phyloP scores from a whole-genome alignment of 257 asterid species.

The Ehretia macrophylla region DNA sequence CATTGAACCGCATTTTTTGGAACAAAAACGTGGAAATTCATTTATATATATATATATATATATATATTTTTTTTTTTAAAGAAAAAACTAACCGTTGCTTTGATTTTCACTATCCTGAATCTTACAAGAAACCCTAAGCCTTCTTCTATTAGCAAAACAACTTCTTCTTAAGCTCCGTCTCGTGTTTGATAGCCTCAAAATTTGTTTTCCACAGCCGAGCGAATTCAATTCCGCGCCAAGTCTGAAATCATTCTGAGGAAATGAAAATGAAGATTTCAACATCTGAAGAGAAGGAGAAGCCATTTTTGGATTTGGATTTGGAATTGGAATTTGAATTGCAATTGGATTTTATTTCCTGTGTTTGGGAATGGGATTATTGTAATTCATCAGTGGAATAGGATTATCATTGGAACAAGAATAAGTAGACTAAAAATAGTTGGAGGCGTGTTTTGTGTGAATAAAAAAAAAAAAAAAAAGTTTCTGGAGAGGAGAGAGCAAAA shows the following conservation, averaged over 20 bases:
- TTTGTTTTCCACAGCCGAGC: conserved; percentile 12
- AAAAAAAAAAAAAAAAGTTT: too few relatives aligned
- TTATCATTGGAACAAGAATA: conserved; percentile 5
- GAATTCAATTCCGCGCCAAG: too few relatives aligned
- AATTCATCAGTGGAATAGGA: background rate
- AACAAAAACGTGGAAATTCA: background rate
- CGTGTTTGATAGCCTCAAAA: conserved; percentile 25
- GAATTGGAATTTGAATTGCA: background rate
- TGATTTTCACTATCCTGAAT: conserved; percentile 39
- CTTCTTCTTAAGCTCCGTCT: conserved; percentile 28
- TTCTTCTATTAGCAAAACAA: conserved; percentile 20
- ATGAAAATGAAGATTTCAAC: conserved; percentile 33
- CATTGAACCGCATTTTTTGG: background rate
- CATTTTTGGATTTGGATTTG: conserved; percentile 24
- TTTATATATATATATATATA: background rate
- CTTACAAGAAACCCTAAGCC: conserved; percentile 49
- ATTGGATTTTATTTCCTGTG: too few relatives aligned
- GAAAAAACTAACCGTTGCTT: conserved; percentile 46
- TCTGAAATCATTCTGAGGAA: conserved; percentile 20
- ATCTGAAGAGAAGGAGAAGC: conserved; percentile 56
- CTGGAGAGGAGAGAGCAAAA: background rate
- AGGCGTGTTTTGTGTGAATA: conserved; percentile 1
- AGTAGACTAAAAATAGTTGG: too few relatives aligned
- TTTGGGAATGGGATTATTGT: background rate
- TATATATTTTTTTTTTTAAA: too few relatives aligned